These are phyloP conservation scores for Beauveria scarabaeidicola DNA, from an alignment of 2,329 filamentous ascomycete species.

Conservation along the genomic window DNA sequence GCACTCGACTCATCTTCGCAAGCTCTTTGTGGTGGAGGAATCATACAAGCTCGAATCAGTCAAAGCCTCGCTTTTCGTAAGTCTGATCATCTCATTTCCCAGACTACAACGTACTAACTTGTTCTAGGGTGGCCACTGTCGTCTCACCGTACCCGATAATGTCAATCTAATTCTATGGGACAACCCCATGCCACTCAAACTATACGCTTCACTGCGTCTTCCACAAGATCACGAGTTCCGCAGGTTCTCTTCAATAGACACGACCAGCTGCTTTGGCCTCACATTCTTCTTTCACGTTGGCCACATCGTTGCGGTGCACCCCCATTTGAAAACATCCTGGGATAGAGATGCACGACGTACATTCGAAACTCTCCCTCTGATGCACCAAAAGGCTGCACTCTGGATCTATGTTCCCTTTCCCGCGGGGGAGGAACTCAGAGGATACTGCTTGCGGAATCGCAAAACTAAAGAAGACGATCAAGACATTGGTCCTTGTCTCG, in stretches of 20 bases:
- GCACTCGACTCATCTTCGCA: neutral
- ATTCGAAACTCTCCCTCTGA: neutral
- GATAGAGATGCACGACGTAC: neutral
- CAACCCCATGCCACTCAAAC: neutral
- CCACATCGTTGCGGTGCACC: constrained; percentile 1
- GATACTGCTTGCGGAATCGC: neutral
- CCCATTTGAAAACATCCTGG: neutral
- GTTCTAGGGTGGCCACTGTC: neutral
- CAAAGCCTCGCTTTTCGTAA: neutral
- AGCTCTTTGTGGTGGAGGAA: neutral
- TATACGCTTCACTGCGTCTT: neutral
- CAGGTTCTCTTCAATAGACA: constrained; percentile 1
- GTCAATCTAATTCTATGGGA: neutral
- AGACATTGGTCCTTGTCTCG: neutral
- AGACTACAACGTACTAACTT: neutral
- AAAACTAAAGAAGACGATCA: neutral
- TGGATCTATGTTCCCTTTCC: constrained; percentile 7
- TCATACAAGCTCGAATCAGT: neutral
- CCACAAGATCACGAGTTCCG: neutral
- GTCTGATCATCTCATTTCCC: neutral
- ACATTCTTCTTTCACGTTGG: constrained; percentile 4
- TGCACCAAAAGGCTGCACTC: neutral
- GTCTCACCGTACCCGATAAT: neutral
- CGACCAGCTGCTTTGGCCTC: neutral
- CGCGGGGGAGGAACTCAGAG: neutral